phyloP scores from a whole-genome alignment of 805 yeast genomes.

The Candida nonsorbophila region DNA sequence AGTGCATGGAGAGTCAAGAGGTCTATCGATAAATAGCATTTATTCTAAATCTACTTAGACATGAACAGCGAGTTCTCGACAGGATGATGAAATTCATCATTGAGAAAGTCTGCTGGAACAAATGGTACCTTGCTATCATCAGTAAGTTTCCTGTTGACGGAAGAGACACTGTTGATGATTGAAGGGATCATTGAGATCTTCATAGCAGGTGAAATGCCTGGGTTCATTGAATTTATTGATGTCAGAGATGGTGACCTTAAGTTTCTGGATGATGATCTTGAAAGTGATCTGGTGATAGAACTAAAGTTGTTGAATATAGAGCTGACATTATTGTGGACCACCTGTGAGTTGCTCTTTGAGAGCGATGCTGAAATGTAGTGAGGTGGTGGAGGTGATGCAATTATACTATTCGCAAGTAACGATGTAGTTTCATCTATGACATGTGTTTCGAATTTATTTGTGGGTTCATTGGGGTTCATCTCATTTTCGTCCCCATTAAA shows the following conservation, averaged over 20 bases:
- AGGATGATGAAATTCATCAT: conserved; percentile 20
- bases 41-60: conserved; percentile 1
- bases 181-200: conserved; percentile 36
- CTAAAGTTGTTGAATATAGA: too few relatives aligned
- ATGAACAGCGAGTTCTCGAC: conserved; percentile 9
- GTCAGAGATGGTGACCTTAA: too few relatives aligned
- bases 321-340: too few relatives aligned
- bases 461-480: neutral
- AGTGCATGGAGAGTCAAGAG: conserved; percentile 66
- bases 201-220: conserved; percentile 7
- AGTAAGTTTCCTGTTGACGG: conserved; percentile 28
- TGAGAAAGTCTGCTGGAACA: conserved; percentile 36
- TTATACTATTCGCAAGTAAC: conserved; percentile 1
- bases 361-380: conserved; percentile 10
- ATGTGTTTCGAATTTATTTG: neutral
- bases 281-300: too few relatives aligned
- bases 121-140: conserved; percentile 33
- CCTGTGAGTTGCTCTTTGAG: conserved; percentile 1
- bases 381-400: conserved; percentile 12
- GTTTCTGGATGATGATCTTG: too few relatives aligned
- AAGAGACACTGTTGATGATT: conserved; percentile 33
- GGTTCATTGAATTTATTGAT: conserved; percentile 1
- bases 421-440: conserved; percentile 4
- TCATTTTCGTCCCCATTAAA: conserved; percentile 4
- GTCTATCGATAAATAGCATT: conserved; percentile 1